A percentile compares a stretch with the other conserved stretches of the same genome.
Evolutionary conservation across 148 eudicot genomes (phyloP).

Genomic region (Chenopodium berlandieri): DNA sequence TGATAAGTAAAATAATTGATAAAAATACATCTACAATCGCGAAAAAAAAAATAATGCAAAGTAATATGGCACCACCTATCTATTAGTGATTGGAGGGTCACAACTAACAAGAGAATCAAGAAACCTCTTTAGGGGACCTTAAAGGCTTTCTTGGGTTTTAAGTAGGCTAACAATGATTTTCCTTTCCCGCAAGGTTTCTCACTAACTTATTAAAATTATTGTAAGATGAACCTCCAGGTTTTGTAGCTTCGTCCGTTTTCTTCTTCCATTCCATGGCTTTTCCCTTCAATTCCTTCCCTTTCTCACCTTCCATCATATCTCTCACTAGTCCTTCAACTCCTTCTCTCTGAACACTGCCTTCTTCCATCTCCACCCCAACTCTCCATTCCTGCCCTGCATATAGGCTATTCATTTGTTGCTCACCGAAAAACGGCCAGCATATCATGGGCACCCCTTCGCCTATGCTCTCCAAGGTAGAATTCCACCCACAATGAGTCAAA

Average conservation of each 20-base stretch:
- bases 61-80: too few species aligned
- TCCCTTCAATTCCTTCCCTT: slow-evolving; percentile 33
- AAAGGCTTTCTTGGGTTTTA: not conserved
- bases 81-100: too few species aligned
- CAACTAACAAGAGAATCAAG: too few species aligned
- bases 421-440: slow-evolving; percentile 48
- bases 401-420: slow-evolving; percentile 43
- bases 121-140: too few species aligned
- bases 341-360: slow-evolving; percentile 28
- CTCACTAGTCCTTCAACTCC: slow-evolving; percentile 40
- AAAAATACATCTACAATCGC: too few species aligned
- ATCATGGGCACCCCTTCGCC: slow-evolving; percentile 42
- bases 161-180: not conserved
- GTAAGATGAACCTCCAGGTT: slow-evolving; percentile 34
- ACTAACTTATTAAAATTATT: slow-evolving; percentile 23
- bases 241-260: slow-evolving; percentile 34
- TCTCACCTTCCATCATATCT: slow-evolving; percentile 42
- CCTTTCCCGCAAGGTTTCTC: not conserved
- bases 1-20: too few species aligned
- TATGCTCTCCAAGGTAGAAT: slow-evolving; percentile 41
- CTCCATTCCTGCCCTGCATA: slow-evolving; percentile 40
- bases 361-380: slow-evolving; percentile 47
- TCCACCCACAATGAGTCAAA: slow-evolving; percentile 51
- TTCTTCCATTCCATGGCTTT: slow-evolving; percentile 38
- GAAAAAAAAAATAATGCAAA: too few species aligned